These are phyloP conservation scores for Penicillium sp. DNA, from an alignment of 2,329 filamentous ascomycete species.

Conservation along the genomic window DNA sequence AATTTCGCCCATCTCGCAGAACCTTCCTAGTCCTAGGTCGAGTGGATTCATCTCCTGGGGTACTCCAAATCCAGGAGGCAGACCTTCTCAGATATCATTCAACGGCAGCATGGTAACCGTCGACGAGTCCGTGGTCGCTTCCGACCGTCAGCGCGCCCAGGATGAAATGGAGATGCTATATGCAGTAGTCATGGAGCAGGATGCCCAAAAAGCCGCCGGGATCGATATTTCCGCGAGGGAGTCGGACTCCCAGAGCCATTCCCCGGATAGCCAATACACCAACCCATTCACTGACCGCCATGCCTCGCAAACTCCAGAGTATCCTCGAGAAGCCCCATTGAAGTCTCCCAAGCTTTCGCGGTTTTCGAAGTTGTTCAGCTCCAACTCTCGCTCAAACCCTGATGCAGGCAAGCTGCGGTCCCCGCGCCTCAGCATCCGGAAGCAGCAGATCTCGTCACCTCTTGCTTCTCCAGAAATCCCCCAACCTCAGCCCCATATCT, in stretches of 20 bases:
- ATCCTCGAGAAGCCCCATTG: slow-evolving; percentile 15
- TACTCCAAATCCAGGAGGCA: slow-evolving; percentile 30
- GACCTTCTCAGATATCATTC: slow-evolving; percentile 41
- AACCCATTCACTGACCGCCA: slow-evolving; percentile 30
- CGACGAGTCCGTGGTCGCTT: slow-evolving; percentile 69
- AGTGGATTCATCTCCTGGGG: slow-evolving; percentile 41
- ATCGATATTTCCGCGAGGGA: slow-evolving; percentile 18
- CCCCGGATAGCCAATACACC: slow-evolving; percentile 25
- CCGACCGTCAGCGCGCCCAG: slow-evolving; percentile 70
- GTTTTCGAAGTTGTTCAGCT: slow-evolving; percentile 41
- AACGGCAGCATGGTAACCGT: slow-evolving; percentile 65
- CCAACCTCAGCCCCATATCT: slow-evolving; percentile 43
- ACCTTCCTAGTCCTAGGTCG: slow-evolving; percentile 36
- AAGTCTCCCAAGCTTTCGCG: slow-evolving; percentile 32
- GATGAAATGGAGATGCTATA: slow-evolving; percentile 86
- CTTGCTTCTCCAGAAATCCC: slow-evolving; percentile 45
- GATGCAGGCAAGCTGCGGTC: slow-evolving; percentile 43
- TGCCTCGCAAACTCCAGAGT: slow-evolving; percentile 23
- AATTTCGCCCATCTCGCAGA: slow-evolving; percentile 28
- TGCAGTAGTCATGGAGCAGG: slow-evolving; percentile 85
- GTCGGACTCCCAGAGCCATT: slow-evolving; percentile 16
- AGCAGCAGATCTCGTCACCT: slow-evolving; percentile 56
- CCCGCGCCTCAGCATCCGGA: slow-evolving; percentile 45
- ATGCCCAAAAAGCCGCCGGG: slow-evolving; percentile 49
- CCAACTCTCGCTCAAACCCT: slow-evolving; percentile 37